Base-by-base conservation (phyloP, 805 yeast genomes). In the Yamadazyma akitaensis region DNA sequence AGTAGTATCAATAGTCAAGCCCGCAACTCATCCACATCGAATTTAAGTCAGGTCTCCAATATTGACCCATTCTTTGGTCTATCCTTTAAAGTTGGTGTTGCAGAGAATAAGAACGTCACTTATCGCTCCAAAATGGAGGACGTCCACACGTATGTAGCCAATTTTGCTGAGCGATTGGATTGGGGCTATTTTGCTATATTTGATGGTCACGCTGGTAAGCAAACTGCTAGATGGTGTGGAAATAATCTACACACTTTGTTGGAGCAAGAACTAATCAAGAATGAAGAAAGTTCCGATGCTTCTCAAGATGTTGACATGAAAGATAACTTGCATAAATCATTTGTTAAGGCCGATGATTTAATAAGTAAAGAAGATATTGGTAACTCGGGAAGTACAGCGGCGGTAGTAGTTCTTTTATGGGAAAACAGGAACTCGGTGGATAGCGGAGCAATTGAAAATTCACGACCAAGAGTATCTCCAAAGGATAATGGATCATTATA, bases 191-290 rank as follows among this genome's bases (percentile, higher is more conserved):
- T 92, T 76, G 98, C 95, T 14, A 77, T 92, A 0, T 92, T 90
- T 66, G 99, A 92, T 65, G 99, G 99, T 10, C 99, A 92, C 67
- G 98, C 98, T 2, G 99, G 99, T 18, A 82, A 82, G 46, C 88
- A 82, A 54, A 85, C 96, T 8, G 96, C 99, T 1, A 80, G 92
- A 57, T 91, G 96, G 95, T 90, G 97, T 69, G 96, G 97, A 0
- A 82, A 88, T 51, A 82, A 86, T 57, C 64, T 92, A 47, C 97
- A 92, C 61, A 70, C 81, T 19, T 66, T 85, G 26, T 62, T 87
- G 37, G 89, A 84, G 54, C 76, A 76, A 44, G 77, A 75, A 44
- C 75, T 89, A 34, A 42, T 58, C 33, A 50, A 52, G 6, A 51
- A 46, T 18, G 67, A 63, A 44, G 53, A 48, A 7, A 24, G 14